Evolutionary conservation across 768 basidiomycete species (phyloP), one percentile per base, ranked within the genome.

Genomic region (Podaxis mareebaensis): DNA sequence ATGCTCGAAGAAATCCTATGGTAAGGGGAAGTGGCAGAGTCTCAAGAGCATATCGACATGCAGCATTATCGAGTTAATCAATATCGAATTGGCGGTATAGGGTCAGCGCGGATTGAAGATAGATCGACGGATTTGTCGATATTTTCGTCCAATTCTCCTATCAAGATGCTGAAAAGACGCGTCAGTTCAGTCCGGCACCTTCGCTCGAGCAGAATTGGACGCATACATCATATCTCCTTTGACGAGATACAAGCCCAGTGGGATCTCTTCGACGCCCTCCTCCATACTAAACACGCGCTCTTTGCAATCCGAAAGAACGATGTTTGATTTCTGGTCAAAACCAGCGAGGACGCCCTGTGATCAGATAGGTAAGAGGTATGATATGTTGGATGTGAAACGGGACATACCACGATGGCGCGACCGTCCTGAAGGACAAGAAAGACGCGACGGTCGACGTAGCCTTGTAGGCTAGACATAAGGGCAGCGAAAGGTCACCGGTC

Each of bases 171-270:
- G 62, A 61, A 65, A 64, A 46, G 39, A 67, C 22, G 52, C 28
- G 58, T 66, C 24, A 65, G 22, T 55, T 4, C 10, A 28, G 36
- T 30, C 4, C 26, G 6, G 7, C 3, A 24, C 20, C 24, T 30
- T 48, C 38, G 6, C 11, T 7, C 11, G 42, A 42, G 5, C 51
- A 44, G 60, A 58, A 36, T 22, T 42, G 52, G 48, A 30, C 13
- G 86, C 94, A 75, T 70, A 98, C 97, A 96, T 95, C 84, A 95
- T 95, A 73, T 99, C 97, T 2, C 97, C 97, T 70, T 98, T 95
- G 72, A 99, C 95, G 71, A 99, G 88, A 76, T 99, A 99, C 51
- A 99, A 81, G 0, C 97, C 97, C 26, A 99, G 81, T 0, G 94
- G 92, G 10, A 95, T 88, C 81, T 98, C 95, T 76, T 98, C 93